Conservation (phyloP, 148 eudicot genomes). For the Chenopodium berlandieri region DNA sequence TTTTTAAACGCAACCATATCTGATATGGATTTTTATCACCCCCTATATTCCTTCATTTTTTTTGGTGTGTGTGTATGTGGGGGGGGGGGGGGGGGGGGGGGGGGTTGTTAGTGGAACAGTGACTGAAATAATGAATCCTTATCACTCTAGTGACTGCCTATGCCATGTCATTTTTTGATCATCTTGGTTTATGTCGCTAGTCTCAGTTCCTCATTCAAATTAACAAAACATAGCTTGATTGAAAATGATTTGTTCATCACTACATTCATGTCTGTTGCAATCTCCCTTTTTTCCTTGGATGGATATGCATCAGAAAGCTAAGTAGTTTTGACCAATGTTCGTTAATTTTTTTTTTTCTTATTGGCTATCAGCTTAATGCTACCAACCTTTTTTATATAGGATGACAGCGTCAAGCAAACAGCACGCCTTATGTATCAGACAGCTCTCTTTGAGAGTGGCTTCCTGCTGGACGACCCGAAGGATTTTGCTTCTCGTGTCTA, state of each 20-base stretch:
- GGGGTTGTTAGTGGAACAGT: too few species aligned
- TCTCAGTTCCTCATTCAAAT: neutral
- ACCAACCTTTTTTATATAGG: slow-evolving; percentile 40
- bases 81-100: too few species aligned
- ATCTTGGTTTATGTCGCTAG: neutral
- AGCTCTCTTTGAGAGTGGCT: slow-evolving; percentile 95
- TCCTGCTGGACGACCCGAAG: slow-evolving; percentile 65
- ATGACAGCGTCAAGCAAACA: slow-evolving; percentile 63
- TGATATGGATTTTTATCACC: too few species aligned
- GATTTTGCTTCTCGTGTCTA: slow-evolving; percentile 78
- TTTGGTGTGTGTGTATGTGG: too few species aligned
- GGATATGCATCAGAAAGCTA: neutral
- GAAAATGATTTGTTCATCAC: neutral
- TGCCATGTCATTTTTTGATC: too few species aligned
- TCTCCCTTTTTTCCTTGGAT: neutral
- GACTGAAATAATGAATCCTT: too few species aligned
- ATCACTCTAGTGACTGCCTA: too few species aligned
- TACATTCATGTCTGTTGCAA: neutral
- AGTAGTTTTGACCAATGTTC: neutral
- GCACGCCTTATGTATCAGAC: slow-evolving; percentile 87
- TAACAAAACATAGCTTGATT: neutral
- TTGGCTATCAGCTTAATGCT: neutral
- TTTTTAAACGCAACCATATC: too few species aligned
- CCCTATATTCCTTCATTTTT: too few species aligned
- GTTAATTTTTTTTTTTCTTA: too few species aligned